Evolutionary conservation across 768 basidiomycete species (phyloP), one percentile per base, ranked within the genome.

Genomic region (Fibroporia radiculosa): DNA sequence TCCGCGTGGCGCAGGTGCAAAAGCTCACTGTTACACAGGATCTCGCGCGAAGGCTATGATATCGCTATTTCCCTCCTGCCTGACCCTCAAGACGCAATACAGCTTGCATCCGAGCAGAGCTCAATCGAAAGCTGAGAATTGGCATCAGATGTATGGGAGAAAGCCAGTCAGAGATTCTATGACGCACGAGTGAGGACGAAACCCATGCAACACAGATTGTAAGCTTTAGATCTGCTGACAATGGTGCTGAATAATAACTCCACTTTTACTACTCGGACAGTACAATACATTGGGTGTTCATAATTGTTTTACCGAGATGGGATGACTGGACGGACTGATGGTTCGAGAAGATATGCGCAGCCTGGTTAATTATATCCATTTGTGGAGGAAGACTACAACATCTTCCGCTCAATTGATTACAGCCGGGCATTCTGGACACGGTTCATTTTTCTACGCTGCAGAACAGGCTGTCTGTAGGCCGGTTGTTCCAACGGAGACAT

Each of bases 161-260:
- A 4, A 6, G 40, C 40, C 23, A 14, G 16, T 14, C 26, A n/a
- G 6, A 7, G 5, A 7, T 28, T 42, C 6, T 20, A 29, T 28
- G 25, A 7, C 6, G 34, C 16, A 10, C 14, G 34, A 18, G 6
- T 8, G 10, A 35, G 27, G 40, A 12, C 40, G 24, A 10, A 42
- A 42, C 31, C 27, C 40, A 19, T 42, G 40, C 27, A 16, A 26
- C 25, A 29, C 40, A 44, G n/a, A 23, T 16, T 16, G 38, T 39
- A 25, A 20, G 38, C 8, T 22, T 36, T 36, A 11, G 7, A 8
- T 19, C 19, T 19, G n/a, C n/a, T n/a, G n/a, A n/a, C n/a, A n/a
- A n/a, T n/a, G n/a, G n/a, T n/a, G n/a, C n/a, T n/a, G n/a, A n/a
- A n/a, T n/a, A n/a, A 36, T 10, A 11, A 12, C 19, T 36, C 10